Conservation (phyloP, 768 basidiomycete species). For the Lepiota subincarnata region DNA sequence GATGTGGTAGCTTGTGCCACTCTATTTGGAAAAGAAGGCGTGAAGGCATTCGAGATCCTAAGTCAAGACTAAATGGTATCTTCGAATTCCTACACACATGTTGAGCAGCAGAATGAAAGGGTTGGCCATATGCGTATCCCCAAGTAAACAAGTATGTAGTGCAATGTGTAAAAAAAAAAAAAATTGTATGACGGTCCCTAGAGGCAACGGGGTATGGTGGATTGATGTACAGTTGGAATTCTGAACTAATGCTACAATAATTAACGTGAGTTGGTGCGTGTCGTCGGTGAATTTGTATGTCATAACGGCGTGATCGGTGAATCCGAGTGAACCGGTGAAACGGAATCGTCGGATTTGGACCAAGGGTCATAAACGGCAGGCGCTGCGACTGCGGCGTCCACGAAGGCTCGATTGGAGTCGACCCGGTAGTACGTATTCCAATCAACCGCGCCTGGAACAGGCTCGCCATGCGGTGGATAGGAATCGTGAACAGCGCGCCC, state of each 20-base stretch:
- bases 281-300: neutral
- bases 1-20: constrained; percentile 61
- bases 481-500: neutral
- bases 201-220: neutral
- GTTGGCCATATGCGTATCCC: neutral
- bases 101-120: constrained; percentile 2
- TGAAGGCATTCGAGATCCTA: constrained; percentile 46
- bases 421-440: constrained; percentile 3
- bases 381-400: neutral
- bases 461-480: neutral
- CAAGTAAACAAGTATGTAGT: neutral
- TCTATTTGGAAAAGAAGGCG: constrained; percentile 49
- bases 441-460: neutral
- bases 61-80: constrained; percentile 12
- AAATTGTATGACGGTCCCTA: constrained; percentile 8
- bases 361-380: constrained; percentile 1
- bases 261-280: constrained; percentile 5
- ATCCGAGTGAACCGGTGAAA: constrained; percentile 7
- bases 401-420: neutral
- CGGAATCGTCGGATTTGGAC: constrained; percentile 6
- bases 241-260: constrained; percentile 9
- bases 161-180: neutral
- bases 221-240: constrained; percentile 2
- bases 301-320: constrained; percentile 10
- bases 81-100: neutral